A percentile compares a stretch with the other conserved stretches of the same genome.
Evolutionary conservation across 768 basidiomycete genomes (phyloP).

Genomic region (Trametes meyenii): DNA sequence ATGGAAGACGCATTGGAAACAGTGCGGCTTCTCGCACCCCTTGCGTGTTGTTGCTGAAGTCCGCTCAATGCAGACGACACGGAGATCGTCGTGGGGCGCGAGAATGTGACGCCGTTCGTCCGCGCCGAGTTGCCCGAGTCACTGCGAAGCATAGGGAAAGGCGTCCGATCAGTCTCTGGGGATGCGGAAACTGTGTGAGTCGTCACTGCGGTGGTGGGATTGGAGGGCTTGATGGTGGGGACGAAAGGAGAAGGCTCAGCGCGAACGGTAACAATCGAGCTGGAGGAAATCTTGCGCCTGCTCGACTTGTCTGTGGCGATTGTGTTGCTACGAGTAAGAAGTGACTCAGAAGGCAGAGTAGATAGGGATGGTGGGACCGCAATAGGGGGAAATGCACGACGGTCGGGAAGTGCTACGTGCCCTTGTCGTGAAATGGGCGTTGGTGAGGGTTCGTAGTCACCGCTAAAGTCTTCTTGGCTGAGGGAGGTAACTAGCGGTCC

Average conservation of each 20-base stretch:
- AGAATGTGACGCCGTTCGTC: slow-evolving; percentile 60
- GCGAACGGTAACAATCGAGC: slow-evolving; percentile 51
- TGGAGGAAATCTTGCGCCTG: slow-evolving; percentile 48
- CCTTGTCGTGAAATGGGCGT: slow-evolving; percentile 44
- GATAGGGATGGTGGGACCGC: slow-evolving; percentile 62
- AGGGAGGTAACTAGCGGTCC: slow-evolving; percentile 20
- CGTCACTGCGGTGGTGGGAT: slow-evolving; percentile 68
- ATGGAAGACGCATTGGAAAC: slow-evolving; percentile 36
- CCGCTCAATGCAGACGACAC: slow-evolving; percentile 52
- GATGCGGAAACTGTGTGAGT: slow-evolving; percentile 60
- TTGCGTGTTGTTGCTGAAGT: slow-evolving; percentile 54
- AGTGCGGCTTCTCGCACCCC: slow-evolving; percentile 41
- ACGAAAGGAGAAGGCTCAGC: slow-evolving; percentile 43
- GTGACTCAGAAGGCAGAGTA: slow-evolving; percentile 60
- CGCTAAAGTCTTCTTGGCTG: slow-evolving; percentile 31
- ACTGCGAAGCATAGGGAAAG: slow-evolving; percentile 42
- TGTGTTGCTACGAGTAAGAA: slow-evolving; percentile 22
- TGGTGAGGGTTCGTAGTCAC: slow-evolving; percentile 49
- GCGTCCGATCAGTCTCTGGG: slow-evolving; percentile 26
- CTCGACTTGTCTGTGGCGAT: slow-evolving; percentile 30
- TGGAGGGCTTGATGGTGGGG: slow-evolving; percentile 54
- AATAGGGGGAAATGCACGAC: slow-evolving; percentile 49
- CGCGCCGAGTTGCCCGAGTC: slow-evolving; percentile 48
- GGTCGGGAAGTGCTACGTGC: slow-evolving; percentile 38
- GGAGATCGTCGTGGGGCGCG: slow-evolving; percentile 58